A percentile compares a stretch with the other conserved stretches of the same genome.
Evolutionary conservation across 2,329 filamentous ascomycete species (phyloP).

Genomic region (Cadophora sp.): DNA sequence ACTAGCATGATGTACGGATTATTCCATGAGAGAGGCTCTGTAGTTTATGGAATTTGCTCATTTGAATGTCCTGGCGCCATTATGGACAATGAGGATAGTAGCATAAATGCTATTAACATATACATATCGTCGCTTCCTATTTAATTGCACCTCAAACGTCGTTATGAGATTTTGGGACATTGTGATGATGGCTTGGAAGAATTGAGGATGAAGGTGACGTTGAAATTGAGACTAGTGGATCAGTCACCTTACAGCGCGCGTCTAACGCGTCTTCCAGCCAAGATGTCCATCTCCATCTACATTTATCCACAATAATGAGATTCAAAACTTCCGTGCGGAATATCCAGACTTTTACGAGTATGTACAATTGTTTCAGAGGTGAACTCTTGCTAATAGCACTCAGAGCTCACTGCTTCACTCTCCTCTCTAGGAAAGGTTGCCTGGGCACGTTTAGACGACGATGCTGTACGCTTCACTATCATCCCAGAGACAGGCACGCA

Average conservation of each 20-base stretch:
- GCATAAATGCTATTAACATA: neutral
- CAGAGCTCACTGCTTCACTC: slow-evolving; percentile 67
- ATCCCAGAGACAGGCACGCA: slow-evolving; percentile 94
- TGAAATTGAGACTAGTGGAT: neutral
- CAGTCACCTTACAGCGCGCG: slow-evolving; percentile 11
- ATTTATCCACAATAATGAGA: slow-evolving; percentile 56
- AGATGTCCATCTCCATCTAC: neutral
- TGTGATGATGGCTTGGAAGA: neutral
- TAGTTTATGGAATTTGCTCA: too few species aligned
- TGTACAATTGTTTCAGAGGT: slow-evolving; percentile 32
- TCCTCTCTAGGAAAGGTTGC: slow-evolving; percentile 58
- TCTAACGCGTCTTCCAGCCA: neutral
- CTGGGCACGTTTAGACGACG: slow-evolving; percentile 75
- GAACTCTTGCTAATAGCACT: slow-evolving; percentile 17
- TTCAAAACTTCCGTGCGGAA: slow-evolving; percentile 72
- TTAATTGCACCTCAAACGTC: too few species aligned
- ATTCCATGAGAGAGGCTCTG: too few species aligned
- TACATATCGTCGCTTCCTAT: neutral
- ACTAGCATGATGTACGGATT: too few species aligned
- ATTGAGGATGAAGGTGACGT: slow-evolving; percentile 1
- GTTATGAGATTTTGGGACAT: neutral
- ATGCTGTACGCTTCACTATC: slow-evolving; percentile 90
- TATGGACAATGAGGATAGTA: neutral
- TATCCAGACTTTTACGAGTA: slow-evolving; percentile 70
- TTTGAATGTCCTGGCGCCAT: too few species aligned